phyloP scores from a whole-genome alignment of 306 rosid species.

The Ammopiptanthus mongolicus region DNA sequence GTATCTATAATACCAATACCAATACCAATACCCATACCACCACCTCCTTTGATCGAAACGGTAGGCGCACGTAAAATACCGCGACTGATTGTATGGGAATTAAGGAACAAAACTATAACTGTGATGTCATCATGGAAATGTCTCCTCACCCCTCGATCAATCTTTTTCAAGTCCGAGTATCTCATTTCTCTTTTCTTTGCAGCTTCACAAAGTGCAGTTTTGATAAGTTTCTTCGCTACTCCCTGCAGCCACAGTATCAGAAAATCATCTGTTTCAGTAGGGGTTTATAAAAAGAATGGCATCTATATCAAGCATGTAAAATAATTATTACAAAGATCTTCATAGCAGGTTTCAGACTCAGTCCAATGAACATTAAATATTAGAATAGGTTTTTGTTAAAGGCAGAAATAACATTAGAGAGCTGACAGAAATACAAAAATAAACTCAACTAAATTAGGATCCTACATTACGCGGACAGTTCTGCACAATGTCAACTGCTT shows the following conservation, averaged over 20 bases:
- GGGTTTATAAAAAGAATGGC: background rate
- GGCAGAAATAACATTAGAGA: background rate
- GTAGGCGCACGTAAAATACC: conserved; percentile 42
- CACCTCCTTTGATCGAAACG: conserved; percentile 66
- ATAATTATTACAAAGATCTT: background rate
- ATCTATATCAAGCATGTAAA: background rate
- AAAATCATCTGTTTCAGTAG: background rate
- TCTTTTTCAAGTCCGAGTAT: conserved; percentile 84
- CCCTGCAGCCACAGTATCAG: conserved; percentile 52
- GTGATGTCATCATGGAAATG: conserved; percentile 98
- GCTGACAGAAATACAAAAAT: background rate
- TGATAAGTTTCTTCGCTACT: conserved; percentile 67
- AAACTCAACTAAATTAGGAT: conserved; percentile 17
- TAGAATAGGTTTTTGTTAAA: background rate
- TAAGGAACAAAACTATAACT: conserved; percentile 79
- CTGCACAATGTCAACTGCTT: conserved; percentile 83
- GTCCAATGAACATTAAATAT: background rate
- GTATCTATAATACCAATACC: conserved; percentile 27
- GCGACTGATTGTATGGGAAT: conserved; percentile 50
- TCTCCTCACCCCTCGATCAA: conserved; percentile 90
- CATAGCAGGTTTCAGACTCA: background rate
- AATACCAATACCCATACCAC: conserved; percentile 30
- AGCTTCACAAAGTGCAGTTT: conserved; percentile 75
- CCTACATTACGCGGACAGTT: conserved; percentile 74
- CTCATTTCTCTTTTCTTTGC: conserved; percentile 98